phyloP scores from a whole-genome alignment of 2,329 filamentous ascomycete genomes.

The Alternaria longipes region DNA sequence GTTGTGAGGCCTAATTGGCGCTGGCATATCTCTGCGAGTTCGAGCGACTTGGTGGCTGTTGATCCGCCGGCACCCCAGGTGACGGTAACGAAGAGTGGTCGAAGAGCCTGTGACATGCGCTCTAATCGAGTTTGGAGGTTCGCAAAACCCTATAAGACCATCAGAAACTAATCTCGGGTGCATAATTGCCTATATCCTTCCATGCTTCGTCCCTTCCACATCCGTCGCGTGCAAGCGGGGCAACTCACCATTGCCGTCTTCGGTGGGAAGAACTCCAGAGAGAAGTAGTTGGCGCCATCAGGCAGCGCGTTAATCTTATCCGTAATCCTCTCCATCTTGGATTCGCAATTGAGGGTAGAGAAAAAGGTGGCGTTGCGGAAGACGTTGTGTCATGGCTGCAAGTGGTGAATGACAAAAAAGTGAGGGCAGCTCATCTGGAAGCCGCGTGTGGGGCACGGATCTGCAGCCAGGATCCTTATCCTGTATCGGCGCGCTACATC shows the following conservation, averaged over 20 bases:
- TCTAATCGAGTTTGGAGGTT: constrained; percentile 93
- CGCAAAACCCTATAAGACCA: constrained; percentile 73
- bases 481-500: constrained; percentile 6
- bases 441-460: constrained; percentile 35
- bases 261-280: constrained; percentile 98
- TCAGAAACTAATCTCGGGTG: constrained; percentile 17
- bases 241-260: constrained; percentile 83
- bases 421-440: constrained; percentile 31
- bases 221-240: constrained; percentile 26
- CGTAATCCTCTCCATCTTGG: constrained; percentile 73
- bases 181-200: neutral
- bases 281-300: constrained; percentile 85
- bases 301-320: constrained; percentile 94
- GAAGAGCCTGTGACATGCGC: constrained; percentile 91
- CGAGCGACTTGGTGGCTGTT: constrained; percentile 88
- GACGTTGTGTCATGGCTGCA: constrained; percentile 42
- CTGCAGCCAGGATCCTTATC: constrained; percentile 25
- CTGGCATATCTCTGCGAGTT: constrained; percentile 95
- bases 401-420: constrained; percentile 34
- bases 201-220: neutral
- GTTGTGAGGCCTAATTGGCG: constrained; percentile 91
- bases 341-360: neutral
- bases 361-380: constrained; percentile 20
- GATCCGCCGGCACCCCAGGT: constrained; percentile 98
- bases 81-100: constrained; percentile 93